Percentiles rank a stretch among this genome's conserved stretches.
Evolutionary conservation across 345 rosid genomes (phyloP).

Genomic region (Clausena lansium): DNA sequence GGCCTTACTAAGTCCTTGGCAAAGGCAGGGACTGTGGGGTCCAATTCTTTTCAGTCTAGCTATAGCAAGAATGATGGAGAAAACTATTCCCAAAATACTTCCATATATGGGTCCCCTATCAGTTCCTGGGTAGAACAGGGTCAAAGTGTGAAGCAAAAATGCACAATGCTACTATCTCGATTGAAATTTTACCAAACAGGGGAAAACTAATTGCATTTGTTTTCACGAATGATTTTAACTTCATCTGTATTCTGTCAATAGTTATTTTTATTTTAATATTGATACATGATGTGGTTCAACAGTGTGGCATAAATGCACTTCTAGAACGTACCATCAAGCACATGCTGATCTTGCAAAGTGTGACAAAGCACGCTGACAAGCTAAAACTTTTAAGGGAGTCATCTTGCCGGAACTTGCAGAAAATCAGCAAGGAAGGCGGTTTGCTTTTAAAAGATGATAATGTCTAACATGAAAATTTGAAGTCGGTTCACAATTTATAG

Average conservation of each 20-base stretch:
- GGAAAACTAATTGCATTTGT: conserved; percentile 60
- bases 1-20: conserved; percentile 35
- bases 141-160: conserved; percentile 36
- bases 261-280: neutral
- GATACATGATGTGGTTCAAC: too few relatives aligned
- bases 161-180: conserved; percentile 44
- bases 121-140: conserved; percentile 75
- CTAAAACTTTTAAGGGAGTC: conserved; percentile 29
- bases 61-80: conserved; percentile 41
- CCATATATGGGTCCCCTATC: conserved; percentile 70
- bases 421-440: too few relatives aligned
- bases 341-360: conserved; percentile 97
- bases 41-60: conserved; percentile 41
- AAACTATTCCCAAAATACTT: conserved; percentile 46
- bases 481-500: conserved; percentile 85
- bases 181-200: conserved; percentile 91
- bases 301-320: too few relatives aligned
- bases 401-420: conserved; percentile 36
- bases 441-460: conserved; percentile 53
- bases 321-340: conserved; percentile 94
- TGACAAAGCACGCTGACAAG: conserved; percentile 89
- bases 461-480: conserved; percentile 95
- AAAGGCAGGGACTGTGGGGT: too few relatives aligned
- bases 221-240: neutral
- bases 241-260: neutral